Evolutionary conservation across 805 yeast genomes (phyloP), one percentile per base, ranked within the genome.

Genomic region (Aciculoconidium aculeatum): DNA sequence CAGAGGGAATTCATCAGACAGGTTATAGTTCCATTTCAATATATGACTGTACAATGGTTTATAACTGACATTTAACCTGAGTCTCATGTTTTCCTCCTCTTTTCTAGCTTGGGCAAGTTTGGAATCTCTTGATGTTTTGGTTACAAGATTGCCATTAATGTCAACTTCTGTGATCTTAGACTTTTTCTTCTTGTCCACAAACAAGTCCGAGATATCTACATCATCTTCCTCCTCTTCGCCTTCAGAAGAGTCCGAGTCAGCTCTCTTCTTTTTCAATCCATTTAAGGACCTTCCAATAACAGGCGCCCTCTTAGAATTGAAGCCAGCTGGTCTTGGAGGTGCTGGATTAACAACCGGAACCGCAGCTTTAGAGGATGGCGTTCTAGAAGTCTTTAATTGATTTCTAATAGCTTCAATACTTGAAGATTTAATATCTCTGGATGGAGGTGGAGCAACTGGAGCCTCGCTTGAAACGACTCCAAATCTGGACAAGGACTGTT

Each of bases 11-110:
- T 72, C 80, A 25, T 67, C 61, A 1, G 53, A 53, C 11, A 70
- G 61, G 24, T 65, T 73, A 44, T 74, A 90, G 26, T 82, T 73
- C 98, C 98, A 92, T 23, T 65, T 61, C 34, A 92, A 59, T 6
- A 92, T 67, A 5, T 68, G 67, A 11, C 63, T 59, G 49, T 90
- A 86, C 5, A 94, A 62, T 2, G 94, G 87, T 35, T 72, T 77
- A 49, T 86, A 55, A 45, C 80, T 84, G 8, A 87, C 87, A 45
- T 80, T 77, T 31, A 90, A 61, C 40, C 97, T 69, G 40, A 71
- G 62, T 40, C 94, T 72, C 88, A 86, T 84, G 31, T 77, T 61
- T 36, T 80, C 80, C 49, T 81, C 88, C 21, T 79, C 90, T 19
- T 63, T 62, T 10, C 70, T 56, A 7, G 55, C 55, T 11, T 44